Base-by-base conservation (phyloP, 352 stramenopile species). In the Pythium apleroticum region DNA sequence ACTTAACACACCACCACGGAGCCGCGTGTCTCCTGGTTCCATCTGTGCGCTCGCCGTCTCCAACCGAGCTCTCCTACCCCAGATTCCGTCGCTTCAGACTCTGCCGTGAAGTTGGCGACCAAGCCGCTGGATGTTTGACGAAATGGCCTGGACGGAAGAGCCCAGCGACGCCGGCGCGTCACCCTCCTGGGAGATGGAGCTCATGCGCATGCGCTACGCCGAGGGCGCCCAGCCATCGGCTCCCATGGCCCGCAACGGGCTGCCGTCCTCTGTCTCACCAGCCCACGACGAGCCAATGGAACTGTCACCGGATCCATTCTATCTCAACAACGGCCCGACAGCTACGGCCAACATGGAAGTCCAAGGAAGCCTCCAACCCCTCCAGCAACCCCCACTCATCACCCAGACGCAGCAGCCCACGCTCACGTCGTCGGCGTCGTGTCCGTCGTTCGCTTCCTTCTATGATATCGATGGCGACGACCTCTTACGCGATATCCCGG, bases 351-450 rank as follows among this genome's bases (percentile, higher is more conserved):
- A 46, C 20, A 46, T 46, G 39, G 35, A 4, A n/a, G 27, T 48
- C 57, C 20, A 19, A 25, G 27, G 19, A n/a, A 22, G 19, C 45
- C 27, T 56, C 48, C 17, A 39, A 3, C 46, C 27, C 37, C 22
- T 49, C 22, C 52, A 63, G 20, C 20, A 24, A 14, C 39, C 35
- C 2, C n/a, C 30, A 15, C 8, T 50, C 5, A 25, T n/a, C 20
- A n/a, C 35, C n/a, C 31, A 57, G 15, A 33, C 19, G 6, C 66
- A 59, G 31, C 63, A 63, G 50, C 57, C 53, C 1, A 59, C 58
- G 25, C 66, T 92, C 53, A 89, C 84, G 20, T 85, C 81, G 57
- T 92, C 84, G 31, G 80, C 84, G 39, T 92, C 84, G 28, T 92
- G 81, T 57, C 84, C 84, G 59, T 89, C 81, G 27, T 86, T 92